Base-by-base conservation (phyloP, 2,329 filamentous ascomycete genomes). In the Fusarium poae region DNA sequence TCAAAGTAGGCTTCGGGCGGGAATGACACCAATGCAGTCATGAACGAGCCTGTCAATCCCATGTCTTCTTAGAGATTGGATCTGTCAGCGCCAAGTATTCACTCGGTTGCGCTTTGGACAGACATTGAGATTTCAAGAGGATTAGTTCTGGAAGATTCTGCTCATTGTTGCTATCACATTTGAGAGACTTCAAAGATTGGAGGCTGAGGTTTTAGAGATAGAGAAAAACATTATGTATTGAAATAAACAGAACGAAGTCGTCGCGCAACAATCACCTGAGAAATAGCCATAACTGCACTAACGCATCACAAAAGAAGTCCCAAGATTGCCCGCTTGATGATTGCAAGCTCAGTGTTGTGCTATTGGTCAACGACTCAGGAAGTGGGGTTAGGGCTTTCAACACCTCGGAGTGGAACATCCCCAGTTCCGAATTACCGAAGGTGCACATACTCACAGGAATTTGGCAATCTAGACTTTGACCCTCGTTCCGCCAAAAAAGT, bases 371-470 rank as follows among this genome's bases (percentile, higher is more conserved):
- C 27, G 15, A 15, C 3, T 5, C 11, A 2, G 8, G 2, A 4
- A 35, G 42, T 35, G 30, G 43, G 20, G 43, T 55, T 54, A 70
- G 65, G 68, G 68, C 60, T 73, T 56, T 32, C 25, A 11, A 8
- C 30, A 30, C 29, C 12, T n/a, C 20, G 30, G 46, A 40, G 15
- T 65, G 75, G 75, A 77, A 72, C 25, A 75, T 54, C 49, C 18
- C 16, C 35, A 16, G 21, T 23, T 66, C 76, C 76, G 71, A 34
- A 35, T 64, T 76, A 68, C 77, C 75, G 76, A 74, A 61, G 74
- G 76, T 75, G 62, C 73, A 75, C 76, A 71, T 51, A 54, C 75
- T 78, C 79, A 81, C 79, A 80, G 79, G 75, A 77, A 79, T 70
- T 70, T 72, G 57, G 68, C 75, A 77, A 74, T 76, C 76, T 69